Percentiles rank a stretch among this genome's conserved stretches.
phyloP scores from a whole-genome alignment of 176 grass and related monocot species.

The Phoenix dactylifera region DNA sequence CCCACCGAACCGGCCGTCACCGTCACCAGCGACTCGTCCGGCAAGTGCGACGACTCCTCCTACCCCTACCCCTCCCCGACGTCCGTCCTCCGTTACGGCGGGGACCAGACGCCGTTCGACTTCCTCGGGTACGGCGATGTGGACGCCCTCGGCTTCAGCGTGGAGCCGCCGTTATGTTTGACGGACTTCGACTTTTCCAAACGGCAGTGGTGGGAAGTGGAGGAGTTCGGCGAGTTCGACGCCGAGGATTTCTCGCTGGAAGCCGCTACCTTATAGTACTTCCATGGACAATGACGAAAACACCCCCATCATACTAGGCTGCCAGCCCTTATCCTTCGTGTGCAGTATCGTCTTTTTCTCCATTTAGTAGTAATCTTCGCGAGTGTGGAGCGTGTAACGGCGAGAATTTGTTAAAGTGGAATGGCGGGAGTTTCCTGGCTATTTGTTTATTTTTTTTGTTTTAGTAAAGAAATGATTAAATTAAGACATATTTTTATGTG shows the following conservation, averaged over 20 bases:
- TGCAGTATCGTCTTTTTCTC: not conserved
- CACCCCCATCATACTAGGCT: not conserved
- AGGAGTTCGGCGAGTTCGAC: constrained; percentile 33
- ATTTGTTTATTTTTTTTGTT: too few species aligned
- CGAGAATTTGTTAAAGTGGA: too few species aligned
- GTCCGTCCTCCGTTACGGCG: constrained; percentile 11
- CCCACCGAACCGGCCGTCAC: not conserved
- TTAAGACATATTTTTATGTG: not conserved
- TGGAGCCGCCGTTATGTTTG: constrained; percentile 8
- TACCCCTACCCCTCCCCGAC: constrained; percentile 17
- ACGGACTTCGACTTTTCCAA: constrained; percentile 31
- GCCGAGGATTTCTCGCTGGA: constrained; percentile 6
- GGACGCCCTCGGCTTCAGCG: constrained; percentile 5
- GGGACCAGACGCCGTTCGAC: not conserved
- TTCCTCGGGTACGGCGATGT: constrained; percentile 5
- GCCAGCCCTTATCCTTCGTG: too few species aligned
- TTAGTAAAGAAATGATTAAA: too few species aligned
- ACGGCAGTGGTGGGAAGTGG: constrained; percentile 31
- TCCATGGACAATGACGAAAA: not conserved
- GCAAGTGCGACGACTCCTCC: not conserved
- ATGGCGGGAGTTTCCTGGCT: too few species aligned
- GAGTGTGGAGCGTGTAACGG: too few species aligned
- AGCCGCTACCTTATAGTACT: not conserved
- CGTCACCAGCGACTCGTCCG: too few species aligned
- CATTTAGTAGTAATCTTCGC: too few species aligned